phyloP scores from a whole-genome alignment of 2,329 filamentous ascomycete genomes.

The Pseudogymnoascus pannorum region DNA sequence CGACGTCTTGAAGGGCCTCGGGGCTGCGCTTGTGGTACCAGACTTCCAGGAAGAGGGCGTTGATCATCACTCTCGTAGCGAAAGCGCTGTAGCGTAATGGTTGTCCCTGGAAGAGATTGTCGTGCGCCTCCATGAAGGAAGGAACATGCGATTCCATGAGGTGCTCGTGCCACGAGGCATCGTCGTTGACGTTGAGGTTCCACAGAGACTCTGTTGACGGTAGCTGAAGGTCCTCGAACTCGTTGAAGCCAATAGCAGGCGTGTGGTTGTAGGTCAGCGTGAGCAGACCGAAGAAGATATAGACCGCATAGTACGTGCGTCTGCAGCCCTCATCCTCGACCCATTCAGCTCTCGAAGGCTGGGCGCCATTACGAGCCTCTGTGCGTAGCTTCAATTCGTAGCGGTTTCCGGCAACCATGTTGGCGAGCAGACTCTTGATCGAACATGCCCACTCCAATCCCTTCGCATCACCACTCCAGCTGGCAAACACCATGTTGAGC shows the following conservation, averaged over 20 bases:
- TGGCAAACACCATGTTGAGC: constrained; percentile 97
- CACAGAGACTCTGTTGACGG: constrained; percentile 91
- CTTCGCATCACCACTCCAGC: constrained; percentile 97
- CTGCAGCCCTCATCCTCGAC: constrained; percentile 94
- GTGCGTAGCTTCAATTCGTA: constrained; percentile 93
- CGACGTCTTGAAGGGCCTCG: constrained; percentile 93
- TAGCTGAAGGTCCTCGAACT: constrained; percentile 87
- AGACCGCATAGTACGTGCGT: constrained; percentile 95
- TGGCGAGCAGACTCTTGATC: constrained; percentile 94
- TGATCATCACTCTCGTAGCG: constrained; percentile 96
- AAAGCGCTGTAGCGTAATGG: constrained; percentile 89
- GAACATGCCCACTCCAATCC: constrained; percentile 98
- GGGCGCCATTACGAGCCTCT: constrained; percentile 71
- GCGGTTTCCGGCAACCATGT: constrained; percentile 96
- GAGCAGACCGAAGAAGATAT: constrained; percentile 95
- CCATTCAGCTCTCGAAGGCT: constrained; percentile 82
- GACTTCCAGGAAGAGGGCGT: constrained; percentile 93
- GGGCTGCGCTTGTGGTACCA: constrained; percentile 99
- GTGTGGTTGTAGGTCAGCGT: constrained; percentile 98
- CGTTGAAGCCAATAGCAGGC: constrained; percentile 95
- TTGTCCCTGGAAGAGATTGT: constrained; percentile 92
- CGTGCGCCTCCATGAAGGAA: constrained; percentile 89
- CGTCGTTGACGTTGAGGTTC: constrained; percentile 76
- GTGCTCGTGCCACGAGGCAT: constrained; percentile 76
- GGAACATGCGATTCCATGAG: constrained; percentile 63